These are phyloP conservation scores for Haplographium delicatum DNA, from an alignment of 495 filamentous ascomycete genomes.

Conservation along the genomic window DNA sequence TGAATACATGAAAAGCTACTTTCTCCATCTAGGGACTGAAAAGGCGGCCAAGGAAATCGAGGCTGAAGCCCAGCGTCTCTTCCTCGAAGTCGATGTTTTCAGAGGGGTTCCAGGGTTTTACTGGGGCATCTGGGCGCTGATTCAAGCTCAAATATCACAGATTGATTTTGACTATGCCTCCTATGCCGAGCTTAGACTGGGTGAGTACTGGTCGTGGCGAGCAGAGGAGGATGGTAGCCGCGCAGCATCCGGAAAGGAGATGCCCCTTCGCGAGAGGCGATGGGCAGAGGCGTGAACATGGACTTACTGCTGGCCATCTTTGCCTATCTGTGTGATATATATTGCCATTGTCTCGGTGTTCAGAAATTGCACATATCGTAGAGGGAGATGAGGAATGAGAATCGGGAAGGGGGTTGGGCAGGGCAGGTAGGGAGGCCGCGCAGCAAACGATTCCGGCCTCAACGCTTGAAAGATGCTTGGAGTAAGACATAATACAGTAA, in stretches of 20 bases:
- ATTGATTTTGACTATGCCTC: slow-evolving; percentile 97
- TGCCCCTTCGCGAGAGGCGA: slow-evolving; percentile 70
- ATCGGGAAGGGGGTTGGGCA: too few relatives aligned
- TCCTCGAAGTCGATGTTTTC: slow-evolving; percentile 78
- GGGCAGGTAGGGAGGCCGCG: too few relatives aligned
- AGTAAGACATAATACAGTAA: too few relatives aligned
- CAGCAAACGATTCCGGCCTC: too few relatives aligned
- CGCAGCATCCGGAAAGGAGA: slow-evolving; percentile 49
- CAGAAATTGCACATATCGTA: background rate
- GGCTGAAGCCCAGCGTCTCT: slow-evolving; percentile 54
- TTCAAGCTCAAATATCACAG: slow-evolving; percentile 89
- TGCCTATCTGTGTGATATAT: background rate
- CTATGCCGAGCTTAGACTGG: slow-evolving; percentile 82
- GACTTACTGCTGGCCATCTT: background rate
- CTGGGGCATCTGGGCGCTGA: slow-evolving; percentile 94
- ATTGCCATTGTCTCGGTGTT: background rate
- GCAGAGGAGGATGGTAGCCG: slow-evolving; percentile 60
- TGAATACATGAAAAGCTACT: slow-evolving; percentile 69
- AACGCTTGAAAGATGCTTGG: too few relatives aligned
- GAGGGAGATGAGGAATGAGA: background rate
- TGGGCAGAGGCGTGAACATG: slow-evolving; percentile 62
- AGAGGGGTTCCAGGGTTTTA: slow-evolving; percentile 83
- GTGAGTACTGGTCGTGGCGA: slow-evolving; percentile 97
- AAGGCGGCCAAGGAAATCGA: slow-evolving; percentile 43
- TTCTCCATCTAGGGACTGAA: slow-evolving; percentile 29